Conservation (phyloP, 352 stramenopile species). For the Phytophthora macrochlamydospora region DNA sequence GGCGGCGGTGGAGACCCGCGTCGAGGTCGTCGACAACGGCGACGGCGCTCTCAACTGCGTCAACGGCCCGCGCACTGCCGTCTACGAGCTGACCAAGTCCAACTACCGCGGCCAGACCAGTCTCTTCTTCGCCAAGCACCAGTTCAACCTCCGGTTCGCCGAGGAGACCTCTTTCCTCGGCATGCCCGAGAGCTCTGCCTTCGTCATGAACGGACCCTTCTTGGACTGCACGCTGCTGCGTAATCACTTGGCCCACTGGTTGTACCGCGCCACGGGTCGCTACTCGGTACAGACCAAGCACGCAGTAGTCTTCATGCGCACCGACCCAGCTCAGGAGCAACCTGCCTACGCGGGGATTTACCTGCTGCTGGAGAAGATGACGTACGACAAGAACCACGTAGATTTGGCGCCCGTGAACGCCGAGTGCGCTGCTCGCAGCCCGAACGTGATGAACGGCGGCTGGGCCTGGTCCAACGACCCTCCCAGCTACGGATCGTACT, state of each 20-base stretch:
- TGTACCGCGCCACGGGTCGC: slow-evolving; percentile 69
- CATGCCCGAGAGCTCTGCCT: slow-evolving; percentile 66
- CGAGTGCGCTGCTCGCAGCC: slow-evolving; percentile 37
- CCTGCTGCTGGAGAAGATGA: slow-evolving; percentile 75
- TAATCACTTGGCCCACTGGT: slow-evolving; percentile 82
- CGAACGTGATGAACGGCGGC: slow-evolving; percentile 57
- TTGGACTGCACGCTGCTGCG: slow-evolving; percentile 73
- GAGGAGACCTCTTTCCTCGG: slow-evolving; percentile 51
- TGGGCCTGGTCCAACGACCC: slow-evolving; percentile 87
- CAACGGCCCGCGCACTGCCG: slow-evolving; percentile 41
- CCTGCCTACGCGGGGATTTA: slow-evolving; percentile 72
- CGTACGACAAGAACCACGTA: slow-evolving; percentile 73
- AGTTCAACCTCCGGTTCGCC: slow-evolving; percentile 73
- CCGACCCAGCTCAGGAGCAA: slow-evolving; percentile 27
- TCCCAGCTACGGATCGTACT: slow-evolving; percentile 66
- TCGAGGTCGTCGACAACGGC: slow-evolving; percentile 71
- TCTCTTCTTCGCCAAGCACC: slow-evolving; percentile 81
- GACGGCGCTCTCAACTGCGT: slow-evolving; percentile 66
- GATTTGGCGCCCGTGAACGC: slow-evolving; percentile 59
- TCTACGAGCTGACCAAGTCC: slow-evolving; percentile 51
- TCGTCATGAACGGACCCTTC: slow-evolving; percentile 80
- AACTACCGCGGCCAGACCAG: slow-evolving; percentile 83
- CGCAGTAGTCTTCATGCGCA: slow-evolving; percentile 70
- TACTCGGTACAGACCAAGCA: slow-evolving; percentile 75
- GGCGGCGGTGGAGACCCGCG: slow-evolving; percentile 41